phyloP scores from a whole-genome alignment of 2,329 filamentous ascomycete genomes.

The Delphinella strobiligena region DNA sequence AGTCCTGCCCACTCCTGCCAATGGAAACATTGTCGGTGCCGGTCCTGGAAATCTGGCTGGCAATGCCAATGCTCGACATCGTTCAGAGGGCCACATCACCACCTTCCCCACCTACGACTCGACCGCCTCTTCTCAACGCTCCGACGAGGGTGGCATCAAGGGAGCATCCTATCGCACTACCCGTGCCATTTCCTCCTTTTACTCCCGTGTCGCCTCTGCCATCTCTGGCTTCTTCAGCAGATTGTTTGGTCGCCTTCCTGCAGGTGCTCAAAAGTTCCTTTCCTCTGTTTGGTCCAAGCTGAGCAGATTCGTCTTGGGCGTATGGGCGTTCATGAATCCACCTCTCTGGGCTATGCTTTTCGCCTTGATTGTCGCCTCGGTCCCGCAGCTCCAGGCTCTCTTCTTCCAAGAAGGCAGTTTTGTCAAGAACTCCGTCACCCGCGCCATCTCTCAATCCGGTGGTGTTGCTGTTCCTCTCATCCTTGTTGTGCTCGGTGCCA shows the following conservation, averaged over 20 bases:
- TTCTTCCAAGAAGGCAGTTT: conserved; percentile 89
- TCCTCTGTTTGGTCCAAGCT: conserved; percentile 28
- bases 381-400: conserved; percentile 66
- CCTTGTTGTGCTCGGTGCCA: conserved; percentile 86
- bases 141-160: conserved; percentile 14
- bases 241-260: conserved; percentile 40
- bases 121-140: conserved; percentile 13
- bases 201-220: conserved; percentile 12
- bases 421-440: conserved; percentile 82
- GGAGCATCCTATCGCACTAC: conserved; percentile 13
- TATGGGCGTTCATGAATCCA: conserved; percentile 96
- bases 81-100: conserved; percentile 43
- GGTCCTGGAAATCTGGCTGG: conserved; percentile 28
- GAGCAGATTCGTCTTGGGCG: conserved; percentile 47
- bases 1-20: conserved; percentile 31
- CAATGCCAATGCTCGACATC: conserved; percentile 20
- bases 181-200: conserved; percentile 10
- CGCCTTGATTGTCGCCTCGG: conserved; percentile 80
- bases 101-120: conserved; percentile 23
- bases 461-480: conserved; percentile 91
- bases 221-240: conserved; percentile 22
- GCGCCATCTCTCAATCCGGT: conserved; percentile 72
- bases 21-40: conserved; percentile 32
- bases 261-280: conserved; percentile 38
- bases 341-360: conserved; percentile 94